Base-by-base conservation (phyloP, 805 yeast species). In the Metschnikowia hibisci region DNA sequence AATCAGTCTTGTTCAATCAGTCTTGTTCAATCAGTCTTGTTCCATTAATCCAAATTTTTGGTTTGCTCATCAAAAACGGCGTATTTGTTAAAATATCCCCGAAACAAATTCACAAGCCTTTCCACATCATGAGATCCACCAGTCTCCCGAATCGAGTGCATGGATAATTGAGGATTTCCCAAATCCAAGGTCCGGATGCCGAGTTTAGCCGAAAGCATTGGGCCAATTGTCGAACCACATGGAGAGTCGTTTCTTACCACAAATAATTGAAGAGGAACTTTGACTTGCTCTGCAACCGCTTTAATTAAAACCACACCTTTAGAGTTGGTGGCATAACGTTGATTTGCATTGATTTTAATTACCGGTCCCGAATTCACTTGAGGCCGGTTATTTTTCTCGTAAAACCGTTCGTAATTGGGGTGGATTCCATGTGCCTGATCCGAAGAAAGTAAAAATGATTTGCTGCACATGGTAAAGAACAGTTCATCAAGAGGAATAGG, bases 381-480 rank as follows among this genome's bases (percentile, higher is more conserved):
- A 1, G 99, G 98, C 51, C 79, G 78, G 63, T 91, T 95, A 47
- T 76, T 69, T 16, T 78, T 60, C 60, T 93, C 98, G 64, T 93
- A 85, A 54, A 78, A 78, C 41, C 74, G 76, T 4, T 78, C 67
- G 62, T 91, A 91, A 64, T 91, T 91, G 45, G 99, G 99, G 63
- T 91, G 96, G 30, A 91, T 84, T 26, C 96, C 98, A 61, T 91
- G 99, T 1, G 98, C 96, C 81, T 89, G 93, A 62, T 91, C 99
- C 0, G 96, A 87, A 0, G 97, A 90, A 34, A 93, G 63, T 53
- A 91, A 76, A 63, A 93, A 90, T 1, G 97, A 88, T 60, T 44
- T 46, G 36, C 48, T 45, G 43, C 55, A 51, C 51, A 53, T 41
- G 15, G 28, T 18, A 18, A 30, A 28, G 20, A 37, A 37, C 22